Percentiles rank a stretch among this genome's conserved stretches.
Evolutionary conservation across 306 rosid genomes (phyloP).

Genomic region (Potentilla sterilis): DNA sequence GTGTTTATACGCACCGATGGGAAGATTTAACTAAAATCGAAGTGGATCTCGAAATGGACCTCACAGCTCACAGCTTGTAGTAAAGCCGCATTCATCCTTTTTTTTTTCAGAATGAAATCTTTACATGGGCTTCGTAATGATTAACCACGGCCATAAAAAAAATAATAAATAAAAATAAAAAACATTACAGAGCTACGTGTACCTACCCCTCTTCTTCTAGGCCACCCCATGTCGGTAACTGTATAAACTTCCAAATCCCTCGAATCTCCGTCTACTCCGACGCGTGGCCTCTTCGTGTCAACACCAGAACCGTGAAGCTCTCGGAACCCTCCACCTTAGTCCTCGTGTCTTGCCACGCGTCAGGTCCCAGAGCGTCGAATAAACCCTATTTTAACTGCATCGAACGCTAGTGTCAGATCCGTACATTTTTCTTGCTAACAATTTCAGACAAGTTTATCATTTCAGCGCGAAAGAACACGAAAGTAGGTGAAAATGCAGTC

Average conservation of each 20-base stretch:
- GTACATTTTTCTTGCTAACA: too few species aligned
- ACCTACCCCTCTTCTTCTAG: neutral
- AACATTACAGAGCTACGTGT: neutral
- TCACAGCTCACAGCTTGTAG: too few species aligned
- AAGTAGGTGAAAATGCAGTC: constrained; percentile 31
- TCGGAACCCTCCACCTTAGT: neutral
- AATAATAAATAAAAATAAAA: too few species aligned
- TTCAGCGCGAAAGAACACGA: neutral
- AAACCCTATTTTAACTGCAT: neutral
- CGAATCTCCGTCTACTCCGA: too few species aligned
- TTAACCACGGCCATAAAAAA: neutral
- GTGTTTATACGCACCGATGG: too few species aligned
- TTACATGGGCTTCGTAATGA: neutral
- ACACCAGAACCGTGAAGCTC: neutral
- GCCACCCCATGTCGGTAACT: neutral
- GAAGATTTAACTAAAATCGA: neutral
- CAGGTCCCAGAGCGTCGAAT: neutral
- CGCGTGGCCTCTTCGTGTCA: neutral
- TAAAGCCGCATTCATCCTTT: neutral
- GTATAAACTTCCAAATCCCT: neutral
- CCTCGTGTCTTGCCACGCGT: neutral
- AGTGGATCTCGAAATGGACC: neutral
- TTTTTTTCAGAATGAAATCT: too few species aligned
- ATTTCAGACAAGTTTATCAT: neutral
- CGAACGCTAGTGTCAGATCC: too few species aligned